These are phyloP conservation scores for Venturia aucupariae DNA, from an alignment of 2,329 filamentous ascomycete species.

Conservation along the genomic window DNA sequence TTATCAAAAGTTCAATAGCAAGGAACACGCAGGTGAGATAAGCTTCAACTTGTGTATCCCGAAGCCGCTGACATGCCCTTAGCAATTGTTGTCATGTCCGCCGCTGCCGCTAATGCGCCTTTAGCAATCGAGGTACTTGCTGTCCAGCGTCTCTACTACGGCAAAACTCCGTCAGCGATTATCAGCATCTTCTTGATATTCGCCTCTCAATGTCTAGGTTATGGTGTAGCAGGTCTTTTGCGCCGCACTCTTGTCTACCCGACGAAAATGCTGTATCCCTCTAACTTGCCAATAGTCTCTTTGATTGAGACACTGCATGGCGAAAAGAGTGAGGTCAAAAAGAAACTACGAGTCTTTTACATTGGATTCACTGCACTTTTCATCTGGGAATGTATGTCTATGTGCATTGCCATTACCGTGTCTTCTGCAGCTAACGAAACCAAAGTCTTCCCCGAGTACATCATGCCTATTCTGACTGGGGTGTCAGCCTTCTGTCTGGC, in stretches of 20 bases:
- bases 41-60: conserved; percentile 14
- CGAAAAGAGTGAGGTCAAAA: conserved; percentile 13
- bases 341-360: conserved; percentile 23
- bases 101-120: conserved; percentile 14
- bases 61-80: conserved; percentile 2
- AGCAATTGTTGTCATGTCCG: conserved; percentile 18
- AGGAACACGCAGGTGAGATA: conserved; percentile 23
- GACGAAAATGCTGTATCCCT: conserved; percentile 16
- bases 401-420: not conserved
- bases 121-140: conserved; percentile 16
- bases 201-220: conserved; percentile 16
- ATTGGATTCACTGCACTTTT: conserved; percentile 20
- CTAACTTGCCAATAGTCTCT: conserved; percentile 15
- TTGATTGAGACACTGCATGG: conserved; percentile 15
- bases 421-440: not conserved
- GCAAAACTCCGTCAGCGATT: not conserved
- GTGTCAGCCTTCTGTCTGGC: conserved; percentile 16
- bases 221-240: conserved; percentile 17
- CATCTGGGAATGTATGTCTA: conserved; percentile 11
- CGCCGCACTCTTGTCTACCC: conserved; percentile 17
- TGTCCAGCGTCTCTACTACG: conserved; percentile 16
- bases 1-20: conserved; percentile 23
- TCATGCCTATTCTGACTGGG: conserved; percentile 12
- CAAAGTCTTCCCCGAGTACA: not conserved
- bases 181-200: conserved; percentile 15